These are phyloP conservation scores for Yamadazyma scolyti DNA, from an alignment of 805 yeast genomes.

Conservation along the genomic window DNA sequence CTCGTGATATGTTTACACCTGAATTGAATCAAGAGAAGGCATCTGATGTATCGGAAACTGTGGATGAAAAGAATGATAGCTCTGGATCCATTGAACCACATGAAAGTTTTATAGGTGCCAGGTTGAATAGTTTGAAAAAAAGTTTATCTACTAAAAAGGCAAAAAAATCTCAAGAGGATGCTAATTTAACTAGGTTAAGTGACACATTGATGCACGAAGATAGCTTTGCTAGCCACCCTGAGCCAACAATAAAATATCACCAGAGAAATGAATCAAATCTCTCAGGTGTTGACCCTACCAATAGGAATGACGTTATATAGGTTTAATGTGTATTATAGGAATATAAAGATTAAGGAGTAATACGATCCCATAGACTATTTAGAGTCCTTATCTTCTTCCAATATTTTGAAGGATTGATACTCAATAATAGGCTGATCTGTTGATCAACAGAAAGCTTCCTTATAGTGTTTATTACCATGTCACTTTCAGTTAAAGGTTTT, in stretches of 20 bases:
- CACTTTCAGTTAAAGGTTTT: conserved; percentile 7
- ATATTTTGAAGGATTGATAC: conserved; percentile 2
- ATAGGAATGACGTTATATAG: conserved; percentile 21
- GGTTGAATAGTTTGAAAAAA: conserved; percentile 33
- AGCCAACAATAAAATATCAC: conserved; percentile 13
- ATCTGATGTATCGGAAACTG: conserved; percentile 5
- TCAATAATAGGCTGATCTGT: conserved; percentile 11
- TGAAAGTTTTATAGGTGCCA: conserved; percentile 31
- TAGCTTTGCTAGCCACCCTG: conserved; percentile 6
- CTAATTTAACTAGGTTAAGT: conserved; percentile 19
- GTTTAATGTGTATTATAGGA: too few relatives aligned
- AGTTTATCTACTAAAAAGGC: conserved; percentile 32
- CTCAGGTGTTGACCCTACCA: conserved; percentile 21
- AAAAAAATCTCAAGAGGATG: conserved; percentile 12
- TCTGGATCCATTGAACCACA: conserved; percentile 8
- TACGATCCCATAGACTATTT: conserved; percentile 3
- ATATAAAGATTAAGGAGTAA: background rate
- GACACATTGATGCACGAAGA: conserved; percentile 19
- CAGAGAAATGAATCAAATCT: conserved; percentile 21
- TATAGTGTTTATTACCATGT: conserved; percentile 6
- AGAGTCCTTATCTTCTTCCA: background rate
- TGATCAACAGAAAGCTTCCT: conserved; percentile 15
- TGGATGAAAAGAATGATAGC: conserved; percentile 6
- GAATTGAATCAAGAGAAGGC: conserved; percentile 25
- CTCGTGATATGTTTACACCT: conserved; percentile 25